Evolutionary conservation across 2,329 filamentous ascomycete species (phyloP).

Genomic region (Apiospora malaysiana): DNA sequence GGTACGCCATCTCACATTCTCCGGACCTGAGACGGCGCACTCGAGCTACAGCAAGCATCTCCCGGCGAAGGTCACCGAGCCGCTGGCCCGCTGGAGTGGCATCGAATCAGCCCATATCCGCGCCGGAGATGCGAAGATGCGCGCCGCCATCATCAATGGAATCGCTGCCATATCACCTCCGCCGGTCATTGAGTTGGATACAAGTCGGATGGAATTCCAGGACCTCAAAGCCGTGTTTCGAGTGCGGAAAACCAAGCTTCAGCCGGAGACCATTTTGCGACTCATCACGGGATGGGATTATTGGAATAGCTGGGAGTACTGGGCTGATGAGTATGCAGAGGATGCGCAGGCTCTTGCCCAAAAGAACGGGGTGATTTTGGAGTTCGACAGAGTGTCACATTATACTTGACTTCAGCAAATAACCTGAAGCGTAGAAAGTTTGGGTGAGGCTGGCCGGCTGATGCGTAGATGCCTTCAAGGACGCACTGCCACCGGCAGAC

Average conservation of each 20-base stretch:
- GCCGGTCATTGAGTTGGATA: not conserved
- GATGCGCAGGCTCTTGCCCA: not conserved
- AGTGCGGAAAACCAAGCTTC: not conserved
- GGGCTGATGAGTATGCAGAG: not conserved
- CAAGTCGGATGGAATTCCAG: not conserved
- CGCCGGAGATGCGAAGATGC: not conserved
- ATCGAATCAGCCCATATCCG: not conserved
- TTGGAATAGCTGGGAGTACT: not conserved
- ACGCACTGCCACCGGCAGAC: conserved; percentile 27
- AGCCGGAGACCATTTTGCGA: not conserved
- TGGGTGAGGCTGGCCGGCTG: too few species aligned
- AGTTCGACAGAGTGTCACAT: not conserved
- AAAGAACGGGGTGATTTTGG: not conserved
- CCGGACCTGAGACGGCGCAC: not conserved
- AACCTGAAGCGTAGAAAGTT: too few species aligned
- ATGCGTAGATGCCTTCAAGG: too few species aligned
- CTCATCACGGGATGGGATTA: not conserved
- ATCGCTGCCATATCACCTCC: not conserved
- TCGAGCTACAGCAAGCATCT: not conserved
- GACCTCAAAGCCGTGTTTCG: conserved; percentile 1
- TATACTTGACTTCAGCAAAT: not conserved
- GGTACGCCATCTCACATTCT: not conserved
- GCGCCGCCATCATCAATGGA: not conserved
- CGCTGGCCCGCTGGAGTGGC: not conserved
- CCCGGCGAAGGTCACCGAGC: not conserved